Conservation (phyloP, 1,284 basidiomycete species). For the Baeospora myosura region DNA sequence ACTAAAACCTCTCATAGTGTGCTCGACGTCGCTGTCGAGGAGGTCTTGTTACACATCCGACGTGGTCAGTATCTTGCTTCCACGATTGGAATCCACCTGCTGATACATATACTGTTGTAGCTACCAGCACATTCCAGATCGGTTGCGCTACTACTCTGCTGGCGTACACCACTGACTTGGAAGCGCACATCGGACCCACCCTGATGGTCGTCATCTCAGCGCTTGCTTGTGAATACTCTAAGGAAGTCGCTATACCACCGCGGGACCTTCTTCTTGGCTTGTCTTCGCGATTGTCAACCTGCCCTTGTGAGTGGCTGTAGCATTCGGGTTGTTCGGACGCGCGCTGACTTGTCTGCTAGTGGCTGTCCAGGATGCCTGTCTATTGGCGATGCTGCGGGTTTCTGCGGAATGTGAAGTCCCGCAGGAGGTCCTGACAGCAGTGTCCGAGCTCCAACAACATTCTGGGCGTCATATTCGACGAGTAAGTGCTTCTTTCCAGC, state of each 20-base stretch:
- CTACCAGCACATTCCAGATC: slow-evolving; percentile 34
- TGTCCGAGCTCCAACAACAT: slow-evolving; percentile 35
- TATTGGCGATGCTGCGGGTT: slow-evolving; percentile 62
- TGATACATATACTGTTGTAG: slow-evolving; percentile 24
- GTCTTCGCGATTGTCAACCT: slow-evolving; percentile 34
- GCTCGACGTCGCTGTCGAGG: slow-evolving; percentile 49
- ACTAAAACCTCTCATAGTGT: slow-evolving; percentile 30
- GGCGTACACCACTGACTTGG: slow-evolving; percentile 37
- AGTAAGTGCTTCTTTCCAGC: slow-evolving; percentile 28
- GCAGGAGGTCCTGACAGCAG: slow-evolving; percentile 30
- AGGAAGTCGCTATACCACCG: slow-evolving; percentile 43
- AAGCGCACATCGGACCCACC: slow-evolving; percentile 43
- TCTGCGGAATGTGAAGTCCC: slow-evolving; percentile 51
- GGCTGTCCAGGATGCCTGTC: slow-evolving; percentile 59
- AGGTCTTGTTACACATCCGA: slow-evolving; percentile 39
- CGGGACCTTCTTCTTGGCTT: slow-evolving; percentile 44
- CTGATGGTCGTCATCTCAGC: slow-evolving; percentile 58
- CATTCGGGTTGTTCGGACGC: slow-evolving; percentile 2
- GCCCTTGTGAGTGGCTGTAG: slow-evolving; percentile 36
- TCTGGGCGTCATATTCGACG: slow-evolving; percentile 47
- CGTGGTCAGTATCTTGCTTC: slow-evolving; percentile 29
- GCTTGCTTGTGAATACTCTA: slow-evolving; percentile 53
- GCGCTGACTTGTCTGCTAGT: slow-evolving; percentile 34
- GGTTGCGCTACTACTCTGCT: slow-evolving; percentile 45
- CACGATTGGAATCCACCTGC: background rate